These are phyloP conservation scores for Cyclotella sp. DNA, from an alignment of 108 stramenopile species.

Conservation along the genomic window DNA sequence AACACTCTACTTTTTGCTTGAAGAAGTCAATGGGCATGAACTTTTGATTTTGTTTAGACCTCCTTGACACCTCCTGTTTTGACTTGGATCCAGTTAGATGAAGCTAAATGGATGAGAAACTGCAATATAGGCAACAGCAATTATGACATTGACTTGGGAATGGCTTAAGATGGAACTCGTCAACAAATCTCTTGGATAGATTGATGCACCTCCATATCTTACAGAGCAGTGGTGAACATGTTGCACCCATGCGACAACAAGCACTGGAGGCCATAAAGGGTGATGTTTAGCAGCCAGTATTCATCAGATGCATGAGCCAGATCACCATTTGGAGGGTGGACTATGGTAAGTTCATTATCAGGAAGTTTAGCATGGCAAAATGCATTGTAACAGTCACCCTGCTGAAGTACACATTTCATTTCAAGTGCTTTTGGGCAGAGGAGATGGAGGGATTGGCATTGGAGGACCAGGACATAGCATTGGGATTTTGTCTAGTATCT, in stretches of 20 bases:
- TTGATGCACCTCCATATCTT: too few species aligned
- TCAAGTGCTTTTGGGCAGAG: slow-evolving; percentile 10
- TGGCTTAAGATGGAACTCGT: too few species aligned
- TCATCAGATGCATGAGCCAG: background rate
- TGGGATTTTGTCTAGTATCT: slow-evolving; percentile 14
- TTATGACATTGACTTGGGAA: too few species aligned
- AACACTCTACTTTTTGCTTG: too few species aligned
- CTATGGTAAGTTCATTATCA: slow-evolving; percentile 6
- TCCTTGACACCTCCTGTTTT: too few species aligned
- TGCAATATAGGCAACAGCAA: too few species aligned
- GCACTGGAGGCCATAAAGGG: slow-evolving; percentile 23
- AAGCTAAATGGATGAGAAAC: too few species aligned
- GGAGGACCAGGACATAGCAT: slow-evolving; percentile 29
- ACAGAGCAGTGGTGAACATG: slow-evolving; percentile 4
- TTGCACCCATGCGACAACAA: slow-evolving; percentile 27
- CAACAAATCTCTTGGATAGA: too few species aligned
- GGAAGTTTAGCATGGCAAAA: slow-evolving; percentile 27
- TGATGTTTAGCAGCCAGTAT: slow-evolving; percentile 17
- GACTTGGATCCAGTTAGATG: too few species aligned
- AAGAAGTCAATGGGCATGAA: too few species aligned
- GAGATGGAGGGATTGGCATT: slow-evolving; percentile 12
- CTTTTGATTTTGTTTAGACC: too few species aligned
- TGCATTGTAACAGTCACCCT: slow-evolving; percentile 30
- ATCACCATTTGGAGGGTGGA: slow-evolving; percentile 5
- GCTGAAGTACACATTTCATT: slow-evolving; percentile 2